Evolutionary conservation across 371 early-diverging fungal genomes (phyloP), one percentile per base, ranked within the genome.

Genomic region (Thermomucor indicae-seudaticae): DNA sequence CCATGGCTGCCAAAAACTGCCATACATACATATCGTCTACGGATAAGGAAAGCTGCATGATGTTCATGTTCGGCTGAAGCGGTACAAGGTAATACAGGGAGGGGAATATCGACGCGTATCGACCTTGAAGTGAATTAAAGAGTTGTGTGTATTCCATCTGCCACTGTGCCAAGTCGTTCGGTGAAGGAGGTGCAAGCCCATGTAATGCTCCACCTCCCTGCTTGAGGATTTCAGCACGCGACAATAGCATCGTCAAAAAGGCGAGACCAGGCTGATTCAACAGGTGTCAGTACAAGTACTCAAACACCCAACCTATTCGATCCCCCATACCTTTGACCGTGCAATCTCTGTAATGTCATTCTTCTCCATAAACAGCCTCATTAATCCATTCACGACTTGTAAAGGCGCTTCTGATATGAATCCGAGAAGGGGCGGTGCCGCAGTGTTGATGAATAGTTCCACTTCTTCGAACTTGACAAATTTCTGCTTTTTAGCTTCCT

Each of bases 1-100:
- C 95, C 76, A 97, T 80, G 1, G 95, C 89, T 3, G 98, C 94
- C 70, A 97, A 73, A 57, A 97, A 97, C 67, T 96, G 96, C 98
- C 98, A 97, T n/a, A 96, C 92, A 59, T 91, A 91, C 48, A 89
- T 80, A 59, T 96, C 96, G 59, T 96, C 94, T 3, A 80, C 64
- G 17, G 50, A 55, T 24, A 66, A 40, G 12, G 70, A 63, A 34
- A 74, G 29, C 31, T 74, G 72, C 25, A 62, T 57, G 43, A 67
- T 60, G 45, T 58, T 61, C 11, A 67, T 64, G 37, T 69, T 74
- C 14, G 83, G 75, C 14, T 79, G 78, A 37, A 71, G 54, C 22
- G 72, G 70, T 7, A 62, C 70, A 32, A 75, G 53, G 43, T 67
- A 71, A 39, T 71, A 71, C 38, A 69, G 35, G 16, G 92, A 72